Percentiles rank a stretch among this genome's conserved stretches.
These are phyloP conservation scores for Diddensiella caesifluorescens DNA, from an alignment of 805 yeast species.

Conservation along the genomic window DNA sequence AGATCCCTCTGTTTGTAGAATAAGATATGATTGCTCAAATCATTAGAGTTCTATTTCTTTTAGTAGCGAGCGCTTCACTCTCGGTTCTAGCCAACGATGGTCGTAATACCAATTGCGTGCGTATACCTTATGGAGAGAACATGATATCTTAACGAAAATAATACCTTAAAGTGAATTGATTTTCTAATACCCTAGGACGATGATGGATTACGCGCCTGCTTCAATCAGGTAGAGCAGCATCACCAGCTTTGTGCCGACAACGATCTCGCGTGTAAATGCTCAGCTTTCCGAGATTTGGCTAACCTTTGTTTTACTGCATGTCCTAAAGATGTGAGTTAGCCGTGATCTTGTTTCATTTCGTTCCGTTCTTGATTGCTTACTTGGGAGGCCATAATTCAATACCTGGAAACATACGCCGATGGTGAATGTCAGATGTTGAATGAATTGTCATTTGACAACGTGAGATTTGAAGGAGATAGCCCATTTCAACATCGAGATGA, in stretches of 20 bases:
- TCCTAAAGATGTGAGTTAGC: constrained; percentile 10
- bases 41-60: too few relatives aligned
- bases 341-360: neutral
- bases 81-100: too few relatives aligned
- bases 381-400: neutral
- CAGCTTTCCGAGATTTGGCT: constrained; percentile 6
- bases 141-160: too few relatives aligned
- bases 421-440: constrained; percentile 9
- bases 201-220: constrained; percentile 4
- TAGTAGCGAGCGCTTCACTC: too few relatives aligned
- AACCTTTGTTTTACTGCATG: constrained; percentile 9
- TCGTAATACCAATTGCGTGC: too few relatives aligned
- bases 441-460: constrained; percentile 8
- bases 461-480: constrained; percentile 19
- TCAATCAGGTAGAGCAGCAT: constrained; percentile 6
- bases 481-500: constrained; percentile 20
- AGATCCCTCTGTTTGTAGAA: too few relatives aligned
- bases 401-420: constrained; percentile 8
- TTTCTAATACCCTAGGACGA: neutral
- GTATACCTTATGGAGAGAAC: too few relatives aligned
- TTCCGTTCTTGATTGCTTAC: neutral
- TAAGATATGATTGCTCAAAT: too few relatives aligned
- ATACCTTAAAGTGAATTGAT: too few relatives aligned
- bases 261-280: constrained; percentile 10
- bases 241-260: constrained; percentile 7